Evolutionary conservation across 2,329 filamentous ascomycete species (phyloP).

Genomic region (Xylariaceae sp.): DNA sequence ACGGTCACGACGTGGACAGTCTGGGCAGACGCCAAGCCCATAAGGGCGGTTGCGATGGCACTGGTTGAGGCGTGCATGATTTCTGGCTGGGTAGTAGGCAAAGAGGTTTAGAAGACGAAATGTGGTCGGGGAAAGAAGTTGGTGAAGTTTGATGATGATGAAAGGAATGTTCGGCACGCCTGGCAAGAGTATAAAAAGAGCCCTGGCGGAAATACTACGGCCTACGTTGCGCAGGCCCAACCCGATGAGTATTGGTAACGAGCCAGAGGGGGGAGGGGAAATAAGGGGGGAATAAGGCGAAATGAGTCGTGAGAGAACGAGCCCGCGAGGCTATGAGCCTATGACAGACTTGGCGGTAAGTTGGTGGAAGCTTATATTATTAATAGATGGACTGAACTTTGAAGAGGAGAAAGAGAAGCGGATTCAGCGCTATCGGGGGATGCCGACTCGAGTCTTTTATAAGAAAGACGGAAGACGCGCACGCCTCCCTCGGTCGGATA

Average conservation of each 20-base stretch:
- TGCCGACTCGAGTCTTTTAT: conserved; percentile 37
- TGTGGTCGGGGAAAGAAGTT: neutral
- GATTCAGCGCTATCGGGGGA: conserved; percentile 24
- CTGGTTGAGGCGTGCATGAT: conserved; percentile 51
- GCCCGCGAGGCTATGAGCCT: neutral
- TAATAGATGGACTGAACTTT: no score
- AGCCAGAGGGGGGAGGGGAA: conserved; percentile 9
- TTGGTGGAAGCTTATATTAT: no score
- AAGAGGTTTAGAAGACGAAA: neutral
- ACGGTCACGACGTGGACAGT: conserved; percentile 61
- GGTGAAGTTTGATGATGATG: neutral
- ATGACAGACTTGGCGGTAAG: no score
- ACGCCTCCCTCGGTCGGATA: neutral
- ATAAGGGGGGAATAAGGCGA: no score
- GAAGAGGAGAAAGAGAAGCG: no score
- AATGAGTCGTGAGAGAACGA: neutral
- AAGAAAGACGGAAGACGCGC: conserved; percentile 28
- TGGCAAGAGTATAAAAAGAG: neutral
- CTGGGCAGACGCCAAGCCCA: conserved; percentile 37
- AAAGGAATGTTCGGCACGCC: neutral
- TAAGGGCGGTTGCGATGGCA: conserved; percentile 40
- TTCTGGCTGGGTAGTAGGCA: conserved; percentile 15
- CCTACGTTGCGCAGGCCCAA: conserved; percentile 46
- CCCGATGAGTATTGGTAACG: conserved; percentile 25
- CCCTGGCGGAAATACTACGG: neutral